Conservation (phyloP, 306 rosid species). For the Trifolium pratense region DNA sequence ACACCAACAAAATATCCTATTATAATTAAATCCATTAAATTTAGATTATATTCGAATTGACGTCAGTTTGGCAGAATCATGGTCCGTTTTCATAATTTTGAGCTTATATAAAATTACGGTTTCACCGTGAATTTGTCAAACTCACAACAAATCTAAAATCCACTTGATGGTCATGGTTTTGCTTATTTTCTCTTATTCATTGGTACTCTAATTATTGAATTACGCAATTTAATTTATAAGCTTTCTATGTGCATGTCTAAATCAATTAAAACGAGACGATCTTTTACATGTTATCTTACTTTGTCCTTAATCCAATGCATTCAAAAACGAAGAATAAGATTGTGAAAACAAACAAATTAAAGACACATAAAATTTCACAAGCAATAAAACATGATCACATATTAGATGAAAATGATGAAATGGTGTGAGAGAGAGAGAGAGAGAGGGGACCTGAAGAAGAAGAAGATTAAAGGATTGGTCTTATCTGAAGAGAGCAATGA, state of each 20-base stretch:
- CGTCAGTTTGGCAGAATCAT: background rate
- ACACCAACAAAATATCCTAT: background rate
- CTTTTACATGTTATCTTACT: background rate
- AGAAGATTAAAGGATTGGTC: background rate
- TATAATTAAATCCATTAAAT: background rate
- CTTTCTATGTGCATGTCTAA: background rate
- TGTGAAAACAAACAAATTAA: background rate
- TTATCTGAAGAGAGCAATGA: conserved; percentile 28
- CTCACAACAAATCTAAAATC: background rate
- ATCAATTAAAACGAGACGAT: background rate
- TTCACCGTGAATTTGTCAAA: background rate
- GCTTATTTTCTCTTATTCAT: background rate
- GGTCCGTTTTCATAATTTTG: no score
- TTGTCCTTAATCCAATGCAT: background rate
- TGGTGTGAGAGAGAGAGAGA: conserved; percentile 13
- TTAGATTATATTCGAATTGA: background rate
- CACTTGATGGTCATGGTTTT: background rate
- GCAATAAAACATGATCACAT: background rate
- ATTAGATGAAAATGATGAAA: background rate
- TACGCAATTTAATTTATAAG: background rate
- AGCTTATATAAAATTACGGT: background rate
- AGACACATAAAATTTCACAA: background rate
- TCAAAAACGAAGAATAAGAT: background rate
- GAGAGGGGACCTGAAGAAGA: conserved; percentile 47
- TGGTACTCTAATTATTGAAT: background rate